Conservation (phyloP, 2,329 filamentous ascomycete genomes). For the Ophiostoma fasciatum region DNA sequence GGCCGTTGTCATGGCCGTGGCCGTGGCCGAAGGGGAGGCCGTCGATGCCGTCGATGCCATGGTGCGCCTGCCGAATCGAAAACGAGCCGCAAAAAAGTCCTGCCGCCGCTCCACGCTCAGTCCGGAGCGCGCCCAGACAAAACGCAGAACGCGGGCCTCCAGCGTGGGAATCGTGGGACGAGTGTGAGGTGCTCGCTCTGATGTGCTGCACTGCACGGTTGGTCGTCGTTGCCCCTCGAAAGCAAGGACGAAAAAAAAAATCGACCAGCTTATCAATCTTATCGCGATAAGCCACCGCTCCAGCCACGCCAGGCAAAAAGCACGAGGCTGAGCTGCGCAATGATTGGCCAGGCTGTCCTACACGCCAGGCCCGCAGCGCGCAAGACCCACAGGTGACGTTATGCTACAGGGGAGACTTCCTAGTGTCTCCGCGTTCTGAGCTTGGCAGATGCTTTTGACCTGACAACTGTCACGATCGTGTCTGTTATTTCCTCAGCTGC, state of each 20-base stretch:
- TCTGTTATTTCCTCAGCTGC: conserved; percentile 8
- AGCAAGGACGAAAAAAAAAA: too few species aligned
- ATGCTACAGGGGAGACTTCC: conserved; percentile 1
- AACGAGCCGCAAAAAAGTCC: not conserved
- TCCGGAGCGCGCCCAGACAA: conserved; percentile 3
- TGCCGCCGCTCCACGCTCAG: not conserved
- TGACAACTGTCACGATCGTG: too few species aligned
- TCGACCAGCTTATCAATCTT: too few species aligned
- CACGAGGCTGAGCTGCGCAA: conserved; percentile 7
- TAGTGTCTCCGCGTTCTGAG: not conserved
- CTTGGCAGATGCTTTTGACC: too few species aligned
- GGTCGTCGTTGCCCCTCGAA: too few species aligned
- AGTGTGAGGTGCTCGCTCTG: too few species aligned
- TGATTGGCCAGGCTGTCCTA: conserved; percentile 4
- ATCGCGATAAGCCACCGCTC: conserved; percentile 8
- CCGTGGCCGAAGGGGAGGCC: conserved; percentile 1
- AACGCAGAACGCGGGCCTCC: conserved; percentile 4
- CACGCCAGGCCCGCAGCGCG: too few species aligned
- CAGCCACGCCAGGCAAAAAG: conserved; percentile 1
- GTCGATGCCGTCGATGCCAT: conserved; percentile 4
- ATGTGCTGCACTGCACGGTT: too few species aligned
- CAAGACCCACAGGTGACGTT: conserved; percentile 4
- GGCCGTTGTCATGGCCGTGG: conserved; percentile 1
- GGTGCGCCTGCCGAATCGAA: conserved; percentile 1
- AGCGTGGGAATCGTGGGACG: too few species aligned